Percentiles rank a stretch among this genome's conserved stretches.
Conservation (phyloP, 169 alveolate genomes). For the Eimeria falciformis region DNA sequence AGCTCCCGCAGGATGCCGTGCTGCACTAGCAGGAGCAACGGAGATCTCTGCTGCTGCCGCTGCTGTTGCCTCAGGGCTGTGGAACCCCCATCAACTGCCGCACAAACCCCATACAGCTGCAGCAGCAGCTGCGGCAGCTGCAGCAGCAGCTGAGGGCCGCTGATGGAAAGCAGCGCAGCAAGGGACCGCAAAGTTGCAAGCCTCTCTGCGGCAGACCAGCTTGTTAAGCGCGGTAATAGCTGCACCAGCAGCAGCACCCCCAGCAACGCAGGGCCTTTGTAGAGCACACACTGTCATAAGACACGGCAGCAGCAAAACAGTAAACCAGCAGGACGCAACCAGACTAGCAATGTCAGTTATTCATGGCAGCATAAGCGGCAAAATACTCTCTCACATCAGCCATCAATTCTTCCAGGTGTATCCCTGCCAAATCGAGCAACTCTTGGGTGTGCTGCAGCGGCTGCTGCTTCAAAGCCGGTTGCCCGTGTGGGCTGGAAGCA, state of each 20-base stretch:
- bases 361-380: neutral
- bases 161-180: constrained; percentile 20
- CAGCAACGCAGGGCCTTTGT: neutral
- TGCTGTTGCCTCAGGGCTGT: neutral
- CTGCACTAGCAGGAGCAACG: constrained; percentile 55
- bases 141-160: constrained; percentile 56
- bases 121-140: constrained; percentile 50
- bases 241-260: constrained; percentile 24
- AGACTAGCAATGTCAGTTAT: neutral
- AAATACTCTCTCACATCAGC: constrained; percentile 17
- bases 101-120: constrained; percentile 58
- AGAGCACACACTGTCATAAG: too few species aligned
- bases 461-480: too few species aligned
- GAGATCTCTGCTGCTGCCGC: constrained; percentile 45
- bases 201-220: constrained; percentile 63
- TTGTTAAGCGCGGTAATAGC: constrained; percentile 32
- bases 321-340: neutral
- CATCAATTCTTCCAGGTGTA: constrained; percentile 55
- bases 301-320: neutral
- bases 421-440: constrained; percentile 47
- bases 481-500: too few species aligned
- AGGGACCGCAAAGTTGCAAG: constrained; percentile 59
- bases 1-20: constrained; percentile 57
- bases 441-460: too few species aligned
- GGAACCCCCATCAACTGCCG: constrained; percentile 9